phyloP scores from a whole-genome alignment of 306 rosid species.

The Prunus mongolica region DNA sequence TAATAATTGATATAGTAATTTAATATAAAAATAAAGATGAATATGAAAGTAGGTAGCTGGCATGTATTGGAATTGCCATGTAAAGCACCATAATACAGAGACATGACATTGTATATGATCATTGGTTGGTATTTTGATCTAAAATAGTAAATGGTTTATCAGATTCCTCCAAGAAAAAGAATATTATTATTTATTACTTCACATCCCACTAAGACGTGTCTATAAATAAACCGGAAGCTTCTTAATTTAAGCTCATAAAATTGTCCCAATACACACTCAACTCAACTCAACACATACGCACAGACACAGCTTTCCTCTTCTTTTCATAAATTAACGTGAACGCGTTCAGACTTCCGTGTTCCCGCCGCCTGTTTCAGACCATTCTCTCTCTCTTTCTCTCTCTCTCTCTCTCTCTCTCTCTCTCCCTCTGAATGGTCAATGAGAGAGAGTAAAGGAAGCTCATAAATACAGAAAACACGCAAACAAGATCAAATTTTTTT shows the following conservation, averaged over 20 bases:
- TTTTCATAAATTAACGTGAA: constrained; percentile 5
- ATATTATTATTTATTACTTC: too few species aligned
- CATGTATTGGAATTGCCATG: neutral
- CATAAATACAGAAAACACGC: constrained; percentile 12
- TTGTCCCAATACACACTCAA: neutral
- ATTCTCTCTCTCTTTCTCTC: too few species aligned
- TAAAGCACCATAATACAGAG: neutral
- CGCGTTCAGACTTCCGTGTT: constrained; percentile 27
- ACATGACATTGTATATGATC: neutral
- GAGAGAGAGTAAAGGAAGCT: neutral
- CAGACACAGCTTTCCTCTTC: neutral
- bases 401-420: neutral
- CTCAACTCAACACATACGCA: neutral
- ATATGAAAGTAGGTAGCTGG: neutral
- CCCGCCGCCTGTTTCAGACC: constrained; percentile 30
- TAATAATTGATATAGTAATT: too few species aligned
- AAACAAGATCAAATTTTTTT: neutral
- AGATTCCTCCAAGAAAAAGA: neutral
- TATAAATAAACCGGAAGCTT: neutral
- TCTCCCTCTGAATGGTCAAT: constrained; percentile 1
- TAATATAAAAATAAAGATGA: too few species aligned
- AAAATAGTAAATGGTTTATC: neutral
- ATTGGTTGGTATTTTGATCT: neutral
- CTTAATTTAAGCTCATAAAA: neutral
- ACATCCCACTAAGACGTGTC: neutral